These are phyloP conservation scores for Rhodotorula sphaerocarpa DNA, from an alignment of 768 basidiomycete genomes.

Conservation along the genomic window DNA sequence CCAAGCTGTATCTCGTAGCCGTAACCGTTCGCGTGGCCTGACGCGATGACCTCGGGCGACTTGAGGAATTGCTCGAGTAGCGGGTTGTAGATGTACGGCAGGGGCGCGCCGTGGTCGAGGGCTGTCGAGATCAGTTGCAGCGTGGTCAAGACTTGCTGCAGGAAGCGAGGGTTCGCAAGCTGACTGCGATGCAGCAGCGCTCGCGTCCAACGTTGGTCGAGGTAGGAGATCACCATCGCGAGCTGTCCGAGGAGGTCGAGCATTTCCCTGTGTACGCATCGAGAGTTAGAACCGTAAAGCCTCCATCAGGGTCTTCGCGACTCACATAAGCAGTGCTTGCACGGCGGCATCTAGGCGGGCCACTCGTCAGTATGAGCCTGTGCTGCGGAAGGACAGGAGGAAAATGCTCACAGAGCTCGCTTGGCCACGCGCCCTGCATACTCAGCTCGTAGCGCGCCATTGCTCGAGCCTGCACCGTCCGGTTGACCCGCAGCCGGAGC, in stretches of 20 bases:
- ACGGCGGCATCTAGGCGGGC: conserved; percentile 20
- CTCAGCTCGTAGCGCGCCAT: conserved; percentile 34
- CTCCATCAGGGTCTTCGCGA: neutral
- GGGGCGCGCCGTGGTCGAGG: conserved; percentile 14
- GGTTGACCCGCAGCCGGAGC: conserved; percentile 14
- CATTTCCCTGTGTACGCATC: conserved; percentile 15
- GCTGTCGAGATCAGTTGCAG: conserved; percentile 26
- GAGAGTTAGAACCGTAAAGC: neutral
- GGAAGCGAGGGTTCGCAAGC: conserved; percentile 32
- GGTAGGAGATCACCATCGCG: conserved; percentile 11
- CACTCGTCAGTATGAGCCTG: neutral
- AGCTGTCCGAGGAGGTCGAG: conserved; percentile 35
- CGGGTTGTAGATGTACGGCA: conserved; percentile 33
- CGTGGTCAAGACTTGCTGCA: conserved; percentile 24
- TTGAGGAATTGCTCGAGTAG: conserved; percentile 32
- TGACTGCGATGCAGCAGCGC: conserved; percentile 35
- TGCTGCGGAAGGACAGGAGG: neutral
- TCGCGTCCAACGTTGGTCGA: conserved; percentile 32
- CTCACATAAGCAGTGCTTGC: conserved; percentile 19
- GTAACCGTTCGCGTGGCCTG: conserved; percentile 7
- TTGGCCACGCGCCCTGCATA: conserved; percentile 33
- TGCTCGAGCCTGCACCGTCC: conserved; percentile 11
- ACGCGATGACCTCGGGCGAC: conserved; percentile 16
- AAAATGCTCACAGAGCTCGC: conserved; percentile 8
- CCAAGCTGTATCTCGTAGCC: conserved; percentile 29